phyloP scores from a whole-genome alignment of 331 rosid genomes.

The Malus hybrid region DNA sequence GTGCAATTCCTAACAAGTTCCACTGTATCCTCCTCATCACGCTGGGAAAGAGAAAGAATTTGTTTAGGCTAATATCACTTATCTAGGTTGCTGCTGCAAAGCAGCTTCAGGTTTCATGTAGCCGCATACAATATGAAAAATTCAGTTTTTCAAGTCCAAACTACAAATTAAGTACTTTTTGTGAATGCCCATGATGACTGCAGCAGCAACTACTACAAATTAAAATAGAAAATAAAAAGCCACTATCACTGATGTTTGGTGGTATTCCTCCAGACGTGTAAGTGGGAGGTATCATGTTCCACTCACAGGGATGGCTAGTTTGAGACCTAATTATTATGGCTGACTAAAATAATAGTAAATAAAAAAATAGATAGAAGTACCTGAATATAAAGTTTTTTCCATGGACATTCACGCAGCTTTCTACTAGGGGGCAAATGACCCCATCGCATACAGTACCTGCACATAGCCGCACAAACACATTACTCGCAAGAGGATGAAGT shows the following conservation, averaged over 20 bases:
- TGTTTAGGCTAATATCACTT: constrained; percentile 5
- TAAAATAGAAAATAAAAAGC: background rate
- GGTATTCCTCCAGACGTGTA: no score
- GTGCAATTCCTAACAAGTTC: constrained; percentile 72
- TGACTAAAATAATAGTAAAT: background rate
- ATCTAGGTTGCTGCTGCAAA: constrained; percentile 3
- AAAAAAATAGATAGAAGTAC: constrained; percentile 11
- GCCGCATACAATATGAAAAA: background rate
- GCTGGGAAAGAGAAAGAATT: constrained; percentile 36
- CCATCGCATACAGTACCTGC: constrained; percentile 90
- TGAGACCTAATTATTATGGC: no score
- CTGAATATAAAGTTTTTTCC: constrained; percentile 80
- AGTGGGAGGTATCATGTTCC: no score
- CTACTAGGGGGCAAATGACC: constrained; percentile 63
- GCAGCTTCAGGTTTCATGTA: constrained; percentile 13
- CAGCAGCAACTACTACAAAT: background rate
- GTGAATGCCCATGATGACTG: background rate
- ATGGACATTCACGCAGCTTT: constrained; percentile 73
- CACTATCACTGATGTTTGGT: no score
- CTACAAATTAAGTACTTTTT: background rate
- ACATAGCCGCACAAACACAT: background rate
- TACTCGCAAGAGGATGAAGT: background rate
- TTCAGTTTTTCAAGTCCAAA: background rate
- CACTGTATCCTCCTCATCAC: constrained; percentile 85
- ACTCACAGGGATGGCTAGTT: no score